These are phyloP conservation scores for Agapanthus africanus DNA, from an alignment of 106 monocot species.

Conservation along the genomic window DNA sequence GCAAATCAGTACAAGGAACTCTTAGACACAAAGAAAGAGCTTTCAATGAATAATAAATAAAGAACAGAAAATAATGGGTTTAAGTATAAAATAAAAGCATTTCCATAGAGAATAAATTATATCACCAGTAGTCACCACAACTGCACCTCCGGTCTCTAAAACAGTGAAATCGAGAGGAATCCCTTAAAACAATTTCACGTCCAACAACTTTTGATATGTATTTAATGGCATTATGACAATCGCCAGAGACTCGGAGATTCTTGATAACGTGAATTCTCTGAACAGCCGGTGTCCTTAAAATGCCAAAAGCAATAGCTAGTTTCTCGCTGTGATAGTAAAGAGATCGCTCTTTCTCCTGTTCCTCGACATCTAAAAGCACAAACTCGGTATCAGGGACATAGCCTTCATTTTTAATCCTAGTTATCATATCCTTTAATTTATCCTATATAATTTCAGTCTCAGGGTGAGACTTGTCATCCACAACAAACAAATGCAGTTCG, in stretches of 20 bases:
- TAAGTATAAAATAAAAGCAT: too few species aligned
- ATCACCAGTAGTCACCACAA: slow-evolving; percentile 65
- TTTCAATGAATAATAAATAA: too few species aligned
- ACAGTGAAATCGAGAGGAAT: slow-evolving; percentile 50
- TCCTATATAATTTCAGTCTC: slow-evolving; percentile 29
- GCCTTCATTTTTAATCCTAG: slow-evolving; percentile 51
- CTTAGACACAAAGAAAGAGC: too few species aligned
- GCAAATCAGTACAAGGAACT: too few species aligned
- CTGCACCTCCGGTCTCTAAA: slow-evolving; percentile 36
- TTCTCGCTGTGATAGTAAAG: slow-evolving; percentile 58
- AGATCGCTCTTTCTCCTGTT: slow-evolving; percentile 47
- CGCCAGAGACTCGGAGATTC: slow-evolving; percentile 45
- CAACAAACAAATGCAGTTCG: slow-evolving; percentile 36
- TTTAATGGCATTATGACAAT: slow-evolving; percentile 66
- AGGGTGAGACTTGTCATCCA: slow-evolving; percentile 41
- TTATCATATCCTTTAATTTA: slow-evolving; percentile 42
- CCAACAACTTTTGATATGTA: slow-evolving; percentile 40
- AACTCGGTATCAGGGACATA: slow-evolving; percentile 48
- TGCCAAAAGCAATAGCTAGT: slow-evolving; percentile 55
- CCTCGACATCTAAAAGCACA: slow-evolving; percentile 47
- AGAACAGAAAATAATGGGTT: too few species aligned
- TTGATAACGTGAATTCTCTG: slow-evolving; percentile 36
- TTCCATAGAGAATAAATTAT: too few species aligned
- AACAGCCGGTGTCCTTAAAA: slow-evolving; percentile 24
- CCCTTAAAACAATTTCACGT: slow-evolving; percentile 48